Conservation (phyloP, 148 eudicot genomes). For the Vaccinium myrtillus region DNA sequence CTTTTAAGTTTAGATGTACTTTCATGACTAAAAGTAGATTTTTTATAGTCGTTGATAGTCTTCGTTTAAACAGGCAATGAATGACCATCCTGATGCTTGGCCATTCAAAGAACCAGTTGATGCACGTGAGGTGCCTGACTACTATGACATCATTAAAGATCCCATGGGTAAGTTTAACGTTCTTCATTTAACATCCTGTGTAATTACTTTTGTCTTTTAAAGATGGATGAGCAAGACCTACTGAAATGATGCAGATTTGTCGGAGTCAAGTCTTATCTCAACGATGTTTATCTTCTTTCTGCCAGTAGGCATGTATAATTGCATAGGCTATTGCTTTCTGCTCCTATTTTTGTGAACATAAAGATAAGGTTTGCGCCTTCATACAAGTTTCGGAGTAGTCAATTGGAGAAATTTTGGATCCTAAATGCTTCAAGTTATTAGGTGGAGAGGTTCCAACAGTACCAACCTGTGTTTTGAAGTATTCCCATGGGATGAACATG, state of each 20-base stretch:
- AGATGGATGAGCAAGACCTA: not conserved
- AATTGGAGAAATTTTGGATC: not conserved
- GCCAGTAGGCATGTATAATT: not conserved
- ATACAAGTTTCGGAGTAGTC: not conserved
- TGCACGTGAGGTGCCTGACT: conserved; percentile 89
- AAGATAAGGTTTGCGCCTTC: not conserved
- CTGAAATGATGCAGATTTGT: not conserved
- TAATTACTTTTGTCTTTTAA: not conserved
- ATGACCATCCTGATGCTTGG: conserved; percentile 94
- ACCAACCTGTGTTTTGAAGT: not conserved
- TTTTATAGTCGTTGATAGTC: not conserved
- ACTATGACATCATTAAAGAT: conserved; percentile 90
- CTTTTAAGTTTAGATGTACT: not conserved
- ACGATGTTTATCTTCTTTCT: not conserved
- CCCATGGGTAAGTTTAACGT: conserved; percentile 65
- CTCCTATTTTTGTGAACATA: not conserved
- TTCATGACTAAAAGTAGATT: not conserved
- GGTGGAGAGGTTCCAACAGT: not conserved
- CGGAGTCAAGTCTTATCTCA: not conserved
- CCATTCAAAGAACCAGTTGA: conserved; percentile 98
- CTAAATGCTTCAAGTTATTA: not conserved
- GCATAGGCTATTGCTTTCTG: not conserved
- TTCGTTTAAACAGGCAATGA: conserved; percentile 59
- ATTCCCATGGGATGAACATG: not conserved
- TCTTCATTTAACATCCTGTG: not conserved